Evolutionary conservation across 371 early-diverging fungal species (phyloP).

Genomic region (Mortierella sp.): DNA sequence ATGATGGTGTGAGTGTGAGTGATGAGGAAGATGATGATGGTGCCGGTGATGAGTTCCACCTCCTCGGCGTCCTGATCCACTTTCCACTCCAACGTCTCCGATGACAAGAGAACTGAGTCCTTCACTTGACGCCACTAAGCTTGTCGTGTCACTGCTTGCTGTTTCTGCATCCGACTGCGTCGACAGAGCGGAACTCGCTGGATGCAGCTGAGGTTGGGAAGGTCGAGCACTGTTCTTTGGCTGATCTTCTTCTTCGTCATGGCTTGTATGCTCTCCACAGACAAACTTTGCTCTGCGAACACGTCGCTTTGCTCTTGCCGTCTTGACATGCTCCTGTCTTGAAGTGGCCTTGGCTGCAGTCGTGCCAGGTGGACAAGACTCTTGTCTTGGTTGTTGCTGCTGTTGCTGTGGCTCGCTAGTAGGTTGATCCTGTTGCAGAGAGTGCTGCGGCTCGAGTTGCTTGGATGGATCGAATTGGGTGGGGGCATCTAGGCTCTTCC

Average conservation of each 20-base stretch:
- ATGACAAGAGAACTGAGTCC: too few species aligned
- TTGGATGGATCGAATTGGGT: too few species aligned
- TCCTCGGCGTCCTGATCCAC: conserved; percentile 6
- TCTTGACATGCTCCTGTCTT: conserved; percentile 8
- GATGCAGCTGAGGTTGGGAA: not conserved
- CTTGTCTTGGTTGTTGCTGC: not conserved
- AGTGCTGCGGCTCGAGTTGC: too few species aligned
- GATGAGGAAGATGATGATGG: conserved; percentile 3
- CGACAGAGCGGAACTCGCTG: not conserved
- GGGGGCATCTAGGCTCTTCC: too few species aligned
- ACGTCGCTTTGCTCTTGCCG: too few species aligned
- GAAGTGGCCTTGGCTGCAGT: conserved; percentile 3
- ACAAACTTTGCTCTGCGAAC: conserved; percentile 28
- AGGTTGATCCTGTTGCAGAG: too few species aligned
- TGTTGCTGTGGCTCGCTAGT: not conserved
- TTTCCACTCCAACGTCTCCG: not conserved
- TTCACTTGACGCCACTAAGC: not conserved
- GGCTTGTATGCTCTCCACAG: conserved; percentile 19
- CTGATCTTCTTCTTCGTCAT: not conserved
- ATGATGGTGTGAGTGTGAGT: not conserved
- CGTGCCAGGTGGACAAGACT: not conserved
- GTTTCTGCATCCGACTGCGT: not conserved
- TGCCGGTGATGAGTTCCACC: conserved; percentile 2
- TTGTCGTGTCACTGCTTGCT: not conserved
- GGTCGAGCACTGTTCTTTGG: too few species aligned